Conservation (phyloP, 441 rosid genomes). For the Populus tomentosa region DNA sequence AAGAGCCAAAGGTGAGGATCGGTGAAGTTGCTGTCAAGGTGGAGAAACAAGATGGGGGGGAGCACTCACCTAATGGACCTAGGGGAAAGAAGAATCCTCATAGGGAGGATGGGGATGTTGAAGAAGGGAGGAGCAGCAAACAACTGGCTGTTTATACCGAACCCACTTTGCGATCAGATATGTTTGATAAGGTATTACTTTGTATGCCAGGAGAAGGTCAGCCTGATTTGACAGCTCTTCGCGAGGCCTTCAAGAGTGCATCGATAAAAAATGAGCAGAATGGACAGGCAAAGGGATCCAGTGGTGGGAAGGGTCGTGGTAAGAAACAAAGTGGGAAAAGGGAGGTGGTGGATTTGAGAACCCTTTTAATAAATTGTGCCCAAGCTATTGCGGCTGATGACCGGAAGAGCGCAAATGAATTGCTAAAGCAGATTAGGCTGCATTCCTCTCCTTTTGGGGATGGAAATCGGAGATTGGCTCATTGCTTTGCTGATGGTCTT, state of each 20-base stretch:
- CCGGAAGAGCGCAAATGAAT: slow-evolving; percentile 44
- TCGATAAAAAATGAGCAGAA: slow-evolving; percentile 15
- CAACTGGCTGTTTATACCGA: slow-evolving; percentile 35
- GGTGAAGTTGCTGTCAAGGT: slow-evolving; percentile 18
- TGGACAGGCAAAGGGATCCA: slow-evolving; percentile 26
- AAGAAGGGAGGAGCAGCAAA: slow-evolving; percentile 44
- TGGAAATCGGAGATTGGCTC: slow-evolving; percentile 78
- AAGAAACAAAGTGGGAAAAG: slow-evolving; percentile 36
- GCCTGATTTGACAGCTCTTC: slow-evolving; percentile 19
- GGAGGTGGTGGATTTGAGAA: slow-evolving; percentile 50
- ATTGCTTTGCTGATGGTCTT: slow-evolving; percentile 67
- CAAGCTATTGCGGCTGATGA: slow-evolving; percentile 60
- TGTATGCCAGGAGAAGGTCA: slow-evolving; percentile 21
- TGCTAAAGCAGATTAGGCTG: slow-evolving; percentile 57
- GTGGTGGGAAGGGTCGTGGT: slow-evolving; percentile 25
- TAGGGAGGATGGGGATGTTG: slow-evolving; percentile 34
- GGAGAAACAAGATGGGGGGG: slow-evolving; percentile 24
- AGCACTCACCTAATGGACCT: slow-evolving; percentile 5
- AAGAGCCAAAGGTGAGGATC: slow-evolving; percentile 24
- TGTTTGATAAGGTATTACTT: slow-evolving; percentile 51
- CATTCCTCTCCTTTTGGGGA: slow-evolving; percentile 72
- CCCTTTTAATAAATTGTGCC: slow-evolving; percentile 44
- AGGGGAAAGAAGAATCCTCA: slow-evolving; percentile 36
- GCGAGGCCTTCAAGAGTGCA: slow-evolving; percentile 16
- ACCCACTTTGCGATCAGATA: slow-evolving; percentile 34